Evolutionary conservation across 2,329 filamentous ascomycete genomes (phyloP).

Genomic region (Phoma sp.): DNA sequence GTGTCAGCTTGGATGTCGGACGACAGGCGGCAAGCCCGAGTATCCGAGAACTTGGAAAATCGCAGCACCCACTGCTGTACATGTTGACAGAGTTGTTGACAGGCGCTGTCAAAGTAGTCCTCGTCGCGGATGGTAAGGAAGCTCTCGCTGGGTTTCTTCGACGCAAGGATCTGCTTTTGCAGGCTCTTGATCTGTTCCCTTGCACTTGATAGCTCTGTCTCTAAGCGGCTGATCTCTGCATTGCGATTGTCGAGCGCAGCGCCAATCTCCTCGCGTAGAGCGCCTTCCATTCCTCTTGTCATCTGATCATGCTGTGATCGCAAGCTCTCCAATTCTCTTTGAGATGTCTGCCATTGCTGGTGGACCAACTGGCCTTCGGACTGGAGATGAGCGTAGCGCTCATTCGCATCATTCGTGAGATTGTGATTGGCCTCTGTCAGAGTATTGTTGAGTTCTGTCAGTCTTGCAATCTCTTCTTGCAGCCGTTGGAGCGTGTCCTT

Average conservation of each 20-base stretch:
- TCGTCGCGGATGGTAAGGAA: slow-evolving; percentile 85
- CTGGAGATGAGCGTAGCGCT: slow-evolving; percentile 73
- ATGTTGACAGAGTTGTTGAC: slow-evolving; percentile 92
- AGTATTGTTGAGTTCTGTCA: slow-evolving; percentile 83
- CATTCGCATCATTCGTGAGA: slow-evolving; percentile 77
- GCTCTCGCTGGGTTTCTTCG: slow-evolving; percentile 67
- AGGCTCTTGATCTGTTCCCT: slow-evolving; percentile 66
- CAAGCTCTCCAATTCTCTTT: slow-evolving; percentile 73
- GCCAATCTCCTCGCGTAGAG: slow-evolving; percentile 67
- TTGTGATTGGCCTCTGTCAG: slow-evolving; percentile 79
- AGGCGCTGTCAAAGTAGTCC: slow-evolving; percentile 93
- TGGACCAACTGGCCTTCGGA: slow-evolving; percentile 66
- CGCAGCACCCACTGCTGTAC: slow-evolving; percentile 97
- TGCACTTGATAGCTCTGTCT: slow-evolving; percentile 77
- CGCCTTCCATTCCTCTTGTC: slow-evolving; percentile 68
- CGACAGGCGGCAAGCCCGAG: slow-evolving; percentile 82
- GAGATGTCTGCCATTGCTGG: slow-evolving; percentile 64
- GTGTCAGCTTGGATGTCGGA: slow-evolving; percentile 76
- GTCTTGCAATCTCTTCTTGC: slow-evolving; percentile 79
- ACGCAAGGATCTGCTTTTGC: slow-evolving; percentile 66
- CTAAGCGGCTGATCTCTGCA: slow-evolving; percentile 79
- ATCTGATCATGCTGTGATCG: slow-evolving; percentile 69
- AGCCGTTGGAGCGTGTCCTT: slow-evolving; percentile 80
- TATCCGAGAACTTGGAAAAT: slow-evolving; percentile 97
- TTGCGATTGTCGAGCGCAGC: slow-evolving; percentile 80